Evolutionary conservation across 108 stramenopile species (phyloP), one percentile per base, ranked within the genome.

Genomic region (Nannochloropsis salina): DNA sequence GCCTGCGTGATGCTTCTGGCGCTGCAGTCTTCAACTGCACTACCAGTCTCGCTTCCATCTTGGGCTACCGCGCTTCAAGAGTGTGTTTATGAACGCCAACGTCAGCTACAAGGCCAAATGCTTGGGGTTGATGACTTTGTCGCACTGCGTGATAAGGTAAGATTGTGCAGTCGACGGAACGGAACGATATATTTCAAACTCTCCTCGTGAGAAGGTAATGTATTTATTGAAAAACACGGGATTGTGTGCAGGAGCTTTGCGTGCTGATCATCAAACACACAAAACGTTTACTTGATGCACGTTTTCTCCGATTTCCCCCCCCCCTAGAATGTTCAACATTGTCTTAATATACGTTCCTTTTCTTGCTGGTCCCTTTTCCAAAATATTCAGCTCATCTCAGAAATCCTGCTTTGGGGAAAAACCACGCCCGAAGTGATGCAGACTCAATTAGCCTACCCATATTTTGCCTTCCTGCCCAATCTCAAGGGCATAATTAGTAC

Each of bases 391-490:
- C 61, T 74, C 61, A 74, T 74, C 61, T 74, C 61, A n/a, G 61
- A 74, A 15, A 74, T 74, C 61, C 61, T 74, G 8, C 2, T n/a
- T 74, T 74, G 61, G 61, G 61, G 61, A 4, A n/a, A 74, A n/a
- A 2, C 61, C 3, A 74, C 15, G 20, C 61, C 61, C 6, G 61
- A 74, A n/a, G 61, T 74, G 61, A n/a, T 74, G n/a, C 4, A 74
- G 3, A n/a, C 6, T n/a, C 15, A 3, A n/a, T n/a, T 74, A 15
- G 6, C 61, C 8, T 74, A 74, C 61, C 61, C 61, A 74, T 74
- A 74, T n/a, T 74, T 74, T 6, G 61, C 61, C 61, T 74, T 74
- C 61, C n/a, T 74, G 61, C 61, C 61, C 61, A 74, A 74, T 6
- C 61, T 74, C 61, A 74, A n/a, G 8, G 61, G 61, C 8, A n/a